These are phyloP conservation scores for Hypoxylon fragiforme DNA, from an alignment of 495 filamentous ascomycete genomes.

Conservation along the genomic window DNA sequence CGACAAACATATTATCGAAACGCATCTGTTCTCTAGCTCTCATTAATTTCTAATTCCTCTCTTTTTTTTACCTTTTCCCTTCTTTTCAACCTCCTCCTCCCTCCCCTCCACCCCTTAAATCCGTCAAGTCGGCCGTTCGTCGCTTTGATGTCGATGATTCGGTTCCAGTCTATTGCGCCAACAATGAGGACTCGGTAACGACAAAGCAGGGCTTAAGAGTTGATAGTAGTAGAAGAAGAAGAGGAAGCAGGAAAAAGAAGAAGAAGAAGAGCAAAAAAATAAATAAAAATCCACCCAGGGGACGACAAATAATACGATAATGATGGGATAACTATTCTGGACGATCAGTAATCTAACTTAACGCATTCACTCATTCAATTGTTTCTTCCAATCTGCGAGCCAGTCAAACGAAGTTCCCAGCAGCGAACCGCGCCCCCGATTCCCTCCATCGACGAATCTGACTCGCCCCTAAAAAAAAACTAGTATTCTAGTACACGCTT, in stretches of 20 bases:
- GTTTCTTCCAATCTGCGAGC: constrained; percentile 12
- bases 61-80: constrained; percentile 14
- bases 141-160: constrained; percentile 36
- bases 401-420: constrained; percentile 17
- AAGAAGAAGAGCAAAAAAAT: constrained; percentile 24
- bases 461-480: constrained; percentile 23
- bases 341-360: constrained; percentile 28
- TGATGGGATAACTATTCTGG: constrained; percentile 32
- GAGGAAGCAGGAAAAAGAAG: constrained; percentile 5
- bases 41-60: constrained; percentile 19
- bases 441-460: constrained; percentile 29
- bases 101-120: constrained; percentile 8
- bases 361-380: constrained; percentile 28
- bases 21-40: constrained; percentile 13
- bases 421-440: constrained; percentile 18
- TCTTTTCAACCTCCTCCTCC: constrained; percentile 23
- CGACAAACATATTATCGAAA: constrained; percentile 36
- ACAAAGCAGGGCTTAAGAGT: constrained; percentile 15
- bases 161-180: constrained; percentile 34
- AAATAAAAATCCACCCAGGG: constrained; percentile 21
- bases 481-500: constrained; percentile 35
- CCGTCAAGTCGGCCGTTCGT: constrained; percentile 29
- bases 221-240: constrained; percentile 13
- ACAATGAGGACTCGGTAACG: constrained; percentile 41
- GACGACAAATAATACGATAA: constrained; percentile 36